Evolutionary conservation across 1,284 basidiomycete species (phyloP), one percentile per base, ranked within the genome.

Genomic region (Flammula alnicola): DNA sequence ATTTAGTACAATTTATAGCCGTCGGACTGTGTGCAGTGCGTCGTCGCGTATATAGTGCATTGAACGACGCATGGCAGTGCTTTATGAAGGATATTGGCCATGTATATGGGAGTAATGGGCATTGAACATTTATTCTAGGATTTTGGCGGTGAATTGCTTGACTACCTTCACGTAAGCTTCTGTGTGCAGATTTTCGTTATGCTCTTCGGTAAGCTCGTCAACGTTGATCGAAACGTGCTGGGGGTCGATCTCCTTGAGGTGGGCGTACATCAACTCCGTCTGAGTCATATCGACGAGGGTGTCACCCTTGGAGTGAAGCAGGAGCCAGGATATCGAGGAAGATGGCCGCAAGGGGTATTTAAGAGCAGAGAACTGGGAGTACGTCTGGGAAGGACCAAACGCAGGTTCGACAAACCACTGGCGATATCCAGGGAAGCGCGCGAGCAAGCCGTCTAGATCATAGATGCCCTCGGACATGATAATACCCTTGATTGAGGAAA

Each of bases 291-390:
- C 80, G 23, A 92, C 76, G 30, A 88, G 75, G 1, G 74, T 77
- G 61, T 92, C 89, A n/a, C 79, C 83, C 42, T 65, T 72, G 3
- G 88, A 91, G 64, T 92, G 88, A 46, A 91, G 69, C 44, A 92
- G 63, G 20, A 88, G 69, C 90, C 89, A 92, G 11, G 61, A 68
- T 29, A 83, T 73, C 72, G 67, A 11, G 62, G 61, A 29, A 45
- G 29, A n/a, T 17, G 23, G 32, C 23, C 70, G n/a, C n/a, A n/a
- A 58, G 2, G 69, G 58, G 51, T 78, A 75, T 2, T 51, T 67
- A n/a, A 75, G 66, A 17, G 73, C 72, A n/a, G 82, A 79, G 56
- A 77, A 77, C 3, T 69, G 55, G 8, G 66, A 59, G 62, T 84
- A 91, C 2, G 63, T 58, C 33, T 55, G 66, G 36, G 52, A 66